A percentile compares a stretch with the other conserved stretches of the same genome.
Evolutionary conservation across 106 monocot species (phyloP).

Genomic region (Acorus calamus): DNA sequence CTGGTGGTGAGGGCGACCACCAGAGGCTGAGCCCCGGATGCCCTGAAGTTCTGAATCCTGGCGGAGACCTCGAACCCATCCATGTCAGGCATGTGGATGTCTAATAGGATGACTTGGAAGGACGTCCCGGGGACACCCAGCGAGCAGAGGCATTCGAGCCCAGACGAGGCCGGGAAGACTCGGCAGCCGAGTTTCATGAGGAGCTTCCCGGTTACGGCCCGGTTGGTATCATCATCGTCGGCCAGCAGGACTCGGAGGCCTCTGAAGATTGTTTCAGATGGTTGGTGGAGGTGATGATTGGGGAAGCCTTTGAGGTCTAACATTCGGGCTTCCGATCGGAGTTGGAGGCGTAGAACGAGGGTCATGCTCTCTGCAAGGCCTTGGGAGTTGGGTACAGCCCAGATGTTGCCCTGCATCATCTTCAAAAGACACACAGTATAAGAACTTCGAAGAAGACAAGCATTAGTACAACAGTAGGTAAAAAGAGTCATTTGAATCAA

Average conservation of each 20-base stretch:
- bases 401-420: constrained; percentile 77
- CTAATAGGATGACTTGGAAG: constrained; percentile 44
- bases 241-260: constrained; percentile 44
- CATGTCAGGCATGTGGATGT: constrained; percentile 24
- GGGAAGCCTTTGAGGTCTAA: constrained; percentile 16
- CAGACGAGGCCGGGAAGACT: constrained; percentile 36
- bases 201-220: constrained; percentile 36
- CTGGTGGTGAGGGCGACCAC: constrained; percentile 45
- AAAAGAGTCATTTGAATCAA: no score
- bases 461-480: no score
- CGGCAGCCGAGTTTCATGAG: constrained; percentile 53
- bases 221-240: constrained; percentile 40
- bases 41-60: constrained; percentile 31
- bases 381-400: constrained; percentile 30
- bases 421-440: constrained; percentile 7
- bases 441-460: no score
- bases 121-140: constrained; percentile 14
- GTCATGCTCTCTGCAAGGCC: constrained; percentile 29
- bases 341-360: constrained; percentile 37
- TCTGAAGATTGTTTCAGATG: constrained; percentile 23
- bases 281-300: background rate
- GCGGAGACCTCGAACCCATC: constrained; percentile 37
- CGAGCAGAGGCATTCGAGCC: constrained; percentile 28
- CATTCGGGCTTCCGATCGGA: constrained; percentile 8
- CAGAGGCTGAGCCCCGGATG: constrained; percentile 28